Percentiles rank a stretch among this genome's conserved stretches.
These are phyloP conservation scores for Dactylella cylindrospora DNA, from an alignment of 2,329 filamentous ascomycete genomes.

Conservation along the genomic window DNA sequence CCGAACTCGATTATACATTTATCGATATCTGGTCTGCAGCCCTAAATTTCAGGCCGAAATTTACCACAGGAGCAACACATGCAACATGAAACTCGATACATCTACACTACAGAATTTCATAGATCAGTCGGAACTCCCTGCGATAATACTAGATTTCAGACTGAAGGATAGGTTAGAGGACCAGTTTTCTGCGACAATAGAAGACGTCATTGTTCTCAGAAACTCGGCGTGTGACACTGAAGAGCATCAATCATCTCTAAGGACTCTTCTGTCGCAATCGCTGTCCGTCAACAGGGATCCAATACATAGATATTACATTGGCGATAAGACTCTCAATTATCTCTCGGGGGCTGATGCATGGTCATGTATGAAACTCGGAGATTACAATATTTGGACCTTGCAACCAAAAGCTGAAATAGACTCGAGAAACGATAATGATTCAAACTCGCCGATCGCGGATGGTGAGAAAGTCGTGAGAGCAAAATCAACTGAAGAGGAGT, in stretches of 20 bases:
- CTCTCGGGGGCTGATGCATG: not conserved
- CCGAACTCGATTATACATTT: too few relatives aligned
- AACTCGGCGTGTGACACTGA: constrained; percentile 6
- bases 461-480: not conserved
- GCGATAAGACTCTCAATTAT: too few relatives aligned
- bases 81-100: not conserved
- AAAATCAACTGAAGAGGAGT: too few relatives aligned
- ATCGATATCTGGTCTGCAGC: too few relatives aligned
- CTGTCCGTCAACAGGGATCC: too few relatives aligned
- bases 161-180: not conserved
- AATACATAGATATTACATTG: too few relatives aligned
- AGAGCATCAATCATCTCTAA: not conserved
- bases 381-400: constrained; percentile 18
- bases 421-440: not conserved
- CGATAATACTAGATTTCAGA: constrained; percentile 21
- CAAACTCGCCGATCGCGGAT: not conserved
- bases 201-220: constrained; percentile 1
- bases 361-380: constrained; percentile 4
- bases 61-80: too few relatives aligned
- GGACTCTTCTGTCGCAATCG: not conserved
- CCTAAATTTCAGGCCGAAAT: too few relatives aligned
- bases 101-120: constrained; percentile 12
- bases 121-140: constrained; percentile 10
- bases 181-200: constrained; percentile 1
- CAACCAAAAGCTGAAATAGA: not conserved